Evolutionary conservation across 352 stramenopile species (phyloP), one percentile per base, ranked within the genome.

Genomic region (Peronospora destructor): DNA sequence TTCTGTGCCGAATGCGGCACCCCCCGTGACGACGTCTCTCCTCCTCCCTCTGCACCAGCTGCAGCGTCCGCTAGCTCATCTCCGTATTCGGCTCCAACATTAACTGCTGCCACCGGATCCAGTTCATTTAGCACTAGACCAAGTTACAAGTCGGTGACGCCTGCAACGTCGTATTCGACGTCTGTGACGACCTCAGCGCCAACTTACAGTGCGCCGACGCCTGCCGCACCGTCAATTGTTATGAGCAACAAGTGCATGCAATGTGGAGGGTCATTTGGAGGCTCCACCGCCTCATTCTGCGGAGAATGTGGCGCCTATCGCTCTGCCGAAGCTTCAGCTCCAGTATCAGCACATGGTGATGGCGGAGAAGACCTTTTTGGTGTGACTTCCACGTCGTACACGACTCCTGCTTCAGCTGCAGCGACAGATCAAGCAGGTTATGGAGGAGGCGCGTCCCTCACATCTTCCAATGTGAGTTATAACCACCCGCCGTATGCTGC

Each of bases 1-100:
- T 91, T 91, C 59, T 91, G 81, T 57, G 81, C 81, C 44, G 81
- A 91, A 56, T 91, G 81, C 37, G 78, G 81, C 6, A 72, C 78
- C 17, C 74, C 77, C 4, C 76, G 81, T 12, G 78, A 90, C 49
- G 74, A 90, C 28, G 58, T 71, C 17, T 60, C 73, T 10, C 36
- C 48, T 28, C 19, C 61, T 6, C 19, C 60, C 2, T 2, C 56
- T 16, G 9, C 49, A 6, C 9, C 49, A 4, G 17, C 57, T 2
- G 25, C 52, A 13, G 42, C 46, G 12, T 11, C 49, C 11, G 34
- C n/a, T 11, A 33, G 35, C 8, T 37, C 38, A 8, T 51, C 53
- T 11, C 23, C 45, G 21, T 58, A 53, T 32, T 19, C 17, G 0
- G 35, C 55, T 8, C 44, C 53, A 14, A 13, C 14, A 23, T 47